Evolutionary conservation across 352 stramenopile species (phyloP).

Genomic region (Pythium aphanidermatum): DNA sequence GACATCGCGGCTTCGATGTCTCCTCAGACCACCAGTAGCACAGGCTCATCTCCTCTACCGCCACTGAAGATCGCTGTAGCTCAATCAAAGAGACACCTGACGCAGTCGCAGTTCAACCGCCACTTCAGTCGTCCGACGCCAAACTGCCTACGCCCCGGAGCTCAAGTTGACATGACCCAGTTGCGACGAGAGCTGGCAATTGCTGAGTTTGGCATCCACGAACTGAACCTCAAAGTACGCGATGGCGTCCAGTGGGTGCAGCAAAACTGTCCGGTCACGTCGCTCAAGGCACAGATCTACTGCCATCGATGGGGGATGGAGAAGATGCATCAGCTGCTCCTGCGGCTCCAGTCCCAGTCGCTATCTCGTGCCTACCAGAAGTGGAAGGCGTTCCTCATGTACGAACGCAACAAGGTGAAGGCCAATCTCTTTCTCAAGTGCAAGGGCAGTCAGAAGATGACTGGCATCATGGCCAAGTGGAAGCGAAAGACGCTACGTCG

Average conservation of each 20-base stretch:
- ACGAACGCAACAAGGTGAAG: constrained; percentile 70
- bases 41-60: constrained; percentile 28
- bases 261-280: constrained; percentile 72
- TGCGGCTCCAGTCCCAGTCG: constrained; percentile 61
- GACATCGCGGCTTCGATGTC: background rate
- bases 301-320: constrained; percentile 83
- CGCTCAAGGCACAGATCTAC: constrained; percentile 78
- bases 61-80: constrained; percentile 49
- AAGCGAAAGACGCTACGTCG: constrained; percentile 41
- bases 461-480: constrained; percentile 59
- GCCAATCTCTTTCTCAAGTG: constrained; percentile 80
- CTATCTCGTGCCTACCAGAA: constrained; percentile 62
- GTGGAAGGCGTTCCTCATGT: constrained; percentile 60
- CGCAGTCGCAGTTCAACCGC: constrained; percentile 40
- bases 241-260: constrained; percentile 85
- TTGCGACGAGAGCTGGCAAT: constrained; percentile 72
- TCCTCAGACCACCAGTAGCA: constrained; percentile 3
- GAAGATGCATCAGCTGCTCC: constrained; percentile 72
- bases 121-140: constrained; percentile 48
- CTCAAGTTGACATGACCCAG: constrained; percentile 41
- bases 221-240: constrained; percentile 63
- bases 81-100: constrained; percentile 39
- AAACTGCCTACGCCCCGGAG: constrained; percentile 44
- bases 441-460: constrained; percentile 70
- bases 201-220: constrained; percentile 71